phyloP scores from a whole-genome alignment of 495 filamentous ascomycete genomes.

The Neurospora intermedia region DNA sequence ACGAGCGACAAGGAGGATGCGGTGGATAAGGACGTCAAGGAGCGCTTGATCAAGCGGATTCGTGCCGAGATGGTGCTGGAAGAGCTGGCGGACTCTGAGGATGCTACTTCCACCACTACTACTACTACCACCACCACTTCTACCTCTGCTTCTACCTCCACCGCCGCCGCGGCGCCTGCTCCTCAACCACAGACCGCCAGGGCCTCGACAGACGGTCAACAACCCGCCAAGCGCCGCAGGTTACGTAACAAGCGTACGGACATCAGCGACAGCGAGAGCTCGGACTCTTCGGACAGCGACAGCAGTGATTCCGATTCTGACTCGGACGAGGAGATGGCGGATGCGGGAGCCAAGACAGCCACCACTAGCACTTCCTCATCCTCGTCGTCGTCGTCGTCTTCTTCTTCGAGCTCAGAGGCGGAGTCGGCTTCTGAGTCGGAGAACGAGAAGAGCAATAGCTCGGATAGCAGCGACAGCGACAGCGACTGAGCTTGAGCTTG shows the following conservation, averaged over 20 bases:
- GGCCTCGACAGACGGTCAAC: conserved; percentile 27
- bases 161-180: conserved; percentile 2
- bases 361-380: conserved; percentile 25
- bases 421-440: conserved; percentile 5
- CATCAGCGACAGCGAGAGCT: conserved; percentile 23
- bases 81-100: conserved; percentile 33
- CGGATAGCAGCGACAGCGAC: conserved; percentile 2
- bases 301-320: conserved; percentile 15
- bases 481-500: conserved; percentile 3
- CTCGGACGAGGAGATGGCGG: background rate
- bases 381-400: conserved; percentile 7
- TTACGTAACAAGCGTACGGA: conserved; percentile 39
- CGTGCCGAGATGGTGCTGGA: conserved; percentile 36
- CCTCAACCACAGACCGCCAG: conserved; percentile 9
- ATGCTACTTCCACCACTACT: conserved; percentile 13
- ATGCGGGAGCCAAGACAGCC: conserved; percentile 5
- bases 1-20: background rate
- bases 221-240: conserved; percentile 43
- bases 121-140: conserved; percentile 16
- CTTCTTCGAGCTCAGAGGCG: conserved; percentile 10
- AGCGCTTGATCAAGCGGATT: conserved; percentile 38
- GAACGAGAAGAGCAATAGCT: conserved; percentile 8
- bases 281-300: conserved; percentile 7
- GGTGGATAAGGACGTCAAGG: conserved; percentile 30
- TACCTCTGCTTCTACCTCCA: conserved; percentile 20